Base-by-base conservation (phyloP, 164 flowering plant genomes). In the Magnolia changhungtana region DNA sequence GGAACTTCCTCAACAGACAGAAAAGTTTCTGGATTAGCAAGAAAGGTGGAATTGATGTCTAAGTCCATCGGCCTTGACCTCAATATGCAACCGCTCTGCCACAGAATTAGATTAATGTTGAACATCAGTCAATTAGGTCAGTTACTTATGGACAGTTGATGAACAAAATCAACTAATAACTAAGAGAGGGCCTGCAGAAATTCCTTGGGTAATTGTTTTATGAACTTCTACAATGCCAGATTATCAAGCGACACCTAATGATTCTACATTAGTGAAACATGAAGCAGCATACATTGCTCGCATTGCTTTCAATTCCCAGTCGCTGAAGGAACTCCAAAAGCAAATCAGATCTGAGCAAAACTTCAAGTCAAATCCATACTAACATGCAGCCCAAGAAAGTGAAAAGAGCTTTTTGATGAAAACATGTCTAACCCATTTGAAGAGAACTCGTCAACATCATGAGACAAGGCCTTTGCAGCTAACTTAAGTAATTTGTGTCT, bases 321-420 rank as follows among this genome's bases (percentile, higher is more conserved):
- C 92, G 89, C 61, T 77, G 80, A 49, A 90, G 85, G 75, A 92
- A 90, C 75, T 80, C 51, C 70, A 87, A 78, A 75, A 87, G 85
- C 80, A 90, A 63, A 82, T 85, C 83, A 55, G 73, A 80, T 93
- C 96, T 90, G 87, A 77, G 64, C 80, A 80, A 72, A 37, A 74
- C 68, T 69, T 73, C 66, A 21, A n/a, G 61, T 69, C 71, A 51
- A 37, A 78, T 69, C 76, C 67, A 75, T 23, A 67, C 78, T 72
- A 75, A 51, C 59, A 72, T n/a, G 24, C 76, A 13, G 21, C 67
- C 74, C 8, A 67, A 49, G 77, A 50, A 69, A 77, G 21, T 11
- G 61, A 58, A 51, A 79, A 82, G 67, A 71, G 49, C 4, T 14
- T 50, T 50, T 52, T 3, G 10, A 23, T 49, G 16, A 16, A 74